phyloP scores from a whole-genome alignment of 73 alveolate species.

The Paramecium sonneborni region DNA sequence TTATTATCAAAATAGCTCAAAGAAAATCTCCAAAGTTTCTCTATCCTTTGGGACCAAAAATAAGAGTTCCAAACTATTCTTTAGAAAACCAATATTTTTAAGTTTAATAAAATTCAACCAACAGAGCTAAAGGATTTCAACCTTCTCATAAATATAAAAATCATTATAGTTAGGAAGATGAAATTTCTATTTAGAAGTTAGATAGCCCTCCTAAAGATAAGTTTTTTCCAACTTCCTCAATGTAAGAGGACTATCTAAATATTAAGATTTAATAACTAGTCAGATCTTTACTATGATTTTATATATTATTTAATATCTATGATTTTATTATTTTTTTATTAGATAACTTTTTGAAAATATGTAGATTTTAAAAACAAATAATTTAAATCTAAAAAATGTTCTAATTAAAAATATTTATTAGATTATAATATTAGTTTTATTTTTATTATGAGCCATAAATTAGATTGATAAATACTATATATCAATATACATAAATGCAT shows the following conservation, averaged over 20 bases:
- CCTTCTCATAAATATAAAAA: neutral
- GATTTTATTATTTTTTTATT: neutral
- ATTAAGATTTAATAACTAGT: neutral
- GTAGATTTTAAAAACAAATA: too few species aligned
- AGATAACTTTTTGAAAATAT: too few species aligned
- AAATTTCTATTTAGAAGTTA: neutral
- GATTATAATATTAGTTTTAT: too few species aligned
- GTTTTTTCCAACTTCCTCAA: neutral
- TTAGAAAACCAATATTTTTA: neutral
- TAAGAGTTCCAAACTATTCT: neutral
- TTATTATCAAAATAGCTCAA: neutral
- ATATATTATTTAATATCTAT: neutral
- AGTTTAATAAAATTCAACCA: neutral
- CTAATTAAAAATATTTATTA: too few species aligned
- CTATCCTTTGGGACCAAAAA: neutral
- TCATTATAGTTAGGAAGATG: neutral
- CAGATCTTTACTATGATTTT: neutral
- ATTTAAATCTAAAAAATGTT: too few species aligned
- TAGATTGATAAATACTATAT: too few species aligned
- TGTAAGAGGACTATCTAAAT: neutral
- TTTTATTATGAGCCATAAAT: too few species aligned
- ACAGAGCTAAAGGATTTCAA: neutral
- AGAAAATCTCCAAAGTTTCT: conserved; percentile 7
- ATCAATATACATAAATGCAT: too few species aligned
- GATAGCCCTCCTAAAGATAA: conserved; percentile 19